phyloP scores from a whole-genome alignment of 257 asterid genomes.

The Thymus quinquecostatus region DNA sequence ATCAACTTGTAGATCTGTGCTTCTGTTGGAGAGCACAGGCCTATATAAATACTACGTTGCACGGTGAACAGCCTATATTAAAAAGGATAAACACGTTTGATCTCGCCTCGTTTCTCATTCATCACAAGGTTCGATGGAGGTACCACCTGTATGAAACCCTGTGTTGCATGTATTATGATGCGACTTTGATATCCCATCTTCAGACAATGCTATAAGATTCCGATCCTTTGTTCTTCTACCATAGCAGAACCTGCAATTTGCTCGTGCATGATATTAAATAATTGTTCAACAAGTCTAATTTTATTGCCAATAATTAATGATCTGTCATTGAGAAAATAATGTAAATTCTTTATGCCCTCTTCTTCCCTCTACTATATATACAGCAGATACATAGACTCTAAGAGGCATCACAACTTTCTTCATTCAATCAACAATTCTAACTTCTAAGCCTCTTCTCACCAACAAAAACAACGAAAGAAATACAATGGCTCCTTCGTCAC shows the following conservation, averaged over 20 bases:
- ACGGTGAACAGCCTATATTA: not conserved
- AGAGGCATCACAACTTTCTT: slow-evolving; percentile 27
- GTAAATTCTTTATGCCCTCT: too few species aligned
- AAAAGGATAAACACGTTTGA: not conserved
- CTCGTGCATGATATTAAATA: not conserved
- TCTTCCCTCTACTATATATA: slow-evolving; percentile 3
- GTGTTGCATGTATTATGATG: not conserved
- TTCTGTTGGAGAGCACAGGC: slow-evolving; percentile 8
- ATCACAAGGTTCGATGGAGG: not conserved
- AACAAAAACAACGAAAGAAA: not conserved
- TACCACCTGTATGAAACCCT: not conserved
- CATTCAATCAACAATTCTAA: slow-evolving; percentile 4
- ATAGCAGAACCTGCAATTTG: not conserved
- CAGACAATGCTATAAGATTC: not conserved
- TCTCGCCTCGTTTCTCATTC: not conserved
- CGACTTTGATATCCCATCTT: not conserved
- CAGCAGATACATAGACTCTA: not conserved
- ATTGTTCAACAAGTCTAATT: too few species aligned
- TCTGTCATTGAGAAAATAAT: not conserved
- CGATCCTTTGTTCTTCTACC: not conserved
- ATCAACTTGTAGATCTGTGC: slow-evolving; percentile 11
- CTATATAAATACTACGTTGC: not conserved
- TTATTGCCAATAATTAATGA: not conserved
- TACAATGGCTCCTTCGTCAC: slow-evolving; percentile 30
- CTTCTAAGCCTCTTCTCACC: slow-evolving; percentile 18